These are phyloP conservation scores for Cladosporium sp. DNA, from an alignment of 2,329 filamentous ascomycete species.

Conservation along the genomic window DNA sequence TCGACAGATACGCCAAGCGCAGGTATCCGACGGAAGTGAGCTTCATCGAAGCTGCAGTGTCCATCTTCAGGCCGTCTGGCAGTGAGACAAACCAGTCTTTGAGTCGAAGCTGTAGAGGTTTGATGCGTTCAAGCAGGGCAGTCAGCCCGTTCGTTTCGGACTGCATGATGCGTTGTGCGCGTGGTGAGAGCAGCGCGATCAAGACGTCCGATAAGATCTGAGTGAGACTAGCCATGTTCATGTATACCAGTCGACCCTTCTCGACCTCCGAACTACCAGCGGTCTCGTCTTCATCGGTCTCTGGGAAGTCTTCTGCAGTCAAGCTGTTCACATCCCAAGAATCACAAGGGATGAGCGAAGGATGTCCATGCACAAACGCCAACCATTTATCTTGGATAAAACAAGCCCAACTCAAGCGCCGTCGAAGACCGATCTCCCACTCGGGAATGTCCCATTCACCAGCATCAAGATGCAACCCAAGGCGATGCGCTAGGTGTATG, in stretches of 20 bases:
- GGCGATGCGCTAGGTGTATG: constrained; percentile 36
- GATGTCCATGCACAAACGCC: constrained; percentile 26
- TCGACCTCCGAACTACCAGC: constrained; percentile 29
- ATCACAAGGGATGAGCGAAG: constrained; percentile 21
- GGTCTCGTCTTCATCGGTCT: constrained; percentile 25
- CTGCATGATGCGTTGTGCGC: constrained; percentile 18
- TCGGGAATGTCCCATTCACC: constrained; percentile 26
- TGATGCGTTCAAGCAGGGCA: constrained; percentile 20
- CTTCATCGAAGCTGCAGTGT: constrained; percentile 26
- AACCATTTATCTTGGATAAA: constrained; percentile 30
- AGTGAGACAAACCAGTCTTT: constrained; percentile 24
- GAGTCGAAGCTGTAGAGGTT: constrained; percentile 24
- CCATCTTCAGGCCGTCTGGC: constrained; percentile 24
- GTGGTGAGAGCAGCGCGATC: constrained; percentile 20
- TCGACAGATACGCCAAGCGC: constrained; percentile 43
- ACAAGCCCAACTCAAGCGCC: constrained; percentile 27
- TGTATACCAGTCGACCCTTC: constrained; percentile 26
- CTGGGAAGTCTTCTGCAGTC: constrained; percentile 28
- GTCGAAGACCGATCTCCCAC: constrained; percentile 28
- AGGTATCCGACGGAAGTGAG: constrained; percentile 38
- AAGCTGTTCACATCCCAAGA: constrained; percentile 26
- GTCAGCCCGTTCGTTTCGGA: constrained; percentile 16
- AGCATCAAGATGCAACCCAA: constrained; percentile 35
- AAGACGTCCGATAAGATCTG: constrained; percentile 23
- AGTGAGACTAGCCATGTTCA: constrained; percentile 26